Evolutionary conservation across 495 filamentous ascomycete genomes (phyloP).

Genomic region (Aspergillus incahuasiensis): DNA sequence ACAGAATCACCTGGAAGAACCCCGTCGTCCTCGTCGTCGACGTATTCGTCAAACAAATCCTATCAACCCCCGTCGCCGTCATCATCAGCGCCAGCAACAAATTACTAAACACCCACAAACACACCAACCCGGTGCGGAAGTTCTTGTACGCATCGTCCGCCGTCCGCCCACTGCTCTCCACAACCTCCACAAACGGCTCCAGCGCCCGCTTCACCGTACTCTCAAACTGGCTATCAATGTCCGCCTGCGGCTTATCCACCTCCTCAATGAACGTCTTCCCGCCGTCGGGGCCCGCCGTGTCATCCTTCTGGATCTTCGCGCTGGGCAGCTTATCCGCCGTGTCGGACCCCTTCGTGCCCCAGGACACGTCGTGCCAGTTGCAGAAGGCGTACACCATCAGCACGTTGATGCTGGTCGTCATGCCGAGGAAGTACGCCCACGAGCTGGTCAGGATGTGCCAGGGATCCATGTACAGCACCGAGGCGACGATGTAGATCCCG

Average conservation of each 20-base stretch:
- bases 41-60: constrained; percentile 63
- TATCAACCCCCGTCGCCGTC: constrained; percentile 71
- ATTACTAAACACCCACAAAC: constrained; percentile 92
- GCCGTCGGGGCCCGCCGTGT: constrained; percentile 59
- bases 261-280: constrained; percentile 76
- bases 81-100: constrained; percentile 75
- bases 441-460: constrained; percentile 99
- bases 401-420: constrained; percentile 97
- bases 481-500: constrained; percentile 90
- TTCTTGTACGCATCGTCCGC: constrained; percentile 96
- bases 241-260: constrained; percentile 90
- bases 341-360: constrained; percentile 98
- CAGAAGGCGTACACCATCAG: constrained; percentile 97
- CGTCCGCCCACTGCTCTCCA: constrained; percentile 66
- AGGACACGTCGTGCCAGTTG: constrained; percentile 99
- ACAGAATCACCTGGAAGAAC: constrained; percentile 88
- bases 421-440: constrained; percentile 82
- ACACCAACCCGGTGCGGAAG: constrained; percentile 90
- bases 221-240: constrained; percentile 97
- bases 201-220: constrained; percentile 90
- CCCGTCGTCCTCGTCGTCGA: constrained; percentile 68
- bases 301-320: constrained; percentile 74
- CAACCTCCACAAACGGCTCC: constrained; percentile 65
- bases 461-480: constrained; percentile 95
- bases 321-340: constrained; percentile 89